phyloP scores from a whole-genome alignment of 208 protist species.

The Trypanosoma theileri region DNA sequence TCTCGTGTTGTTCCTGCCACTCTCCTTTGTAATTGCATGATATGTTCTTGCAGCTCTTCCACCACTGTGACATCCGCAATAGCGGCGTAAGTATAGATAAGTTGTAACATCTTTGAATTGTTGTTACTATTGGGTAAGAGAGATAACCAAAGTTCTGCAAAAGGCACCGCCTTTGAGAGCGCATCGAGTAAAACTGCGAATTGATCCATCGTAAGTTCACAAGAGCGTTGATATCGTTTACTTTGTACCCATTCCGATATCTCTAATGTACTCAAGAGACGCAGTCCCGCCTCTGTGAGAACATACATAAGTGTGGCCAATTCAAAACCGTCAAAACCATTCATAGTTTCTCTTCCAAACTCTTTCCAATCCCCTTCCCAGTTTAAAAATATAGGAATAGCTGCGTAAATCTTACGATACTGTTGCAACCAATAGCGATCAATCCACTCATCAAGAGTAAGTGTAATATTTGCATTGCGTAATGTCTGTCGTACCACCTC shows the following conservation, averaged over 20 bases:
- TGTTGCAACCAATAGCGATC: slow-evolving; percentile 62
- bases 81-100: slow-evolving; percentile 27
- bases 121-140: slow-evolving; percentile 8
- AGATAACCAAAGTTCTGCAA: slow-evolving; percentile 40
- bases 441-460: slow-evolving; percentile 32
- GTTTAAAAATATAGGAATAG: slow-evolving; percentile 36
- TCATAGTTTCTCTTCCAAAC: slow-evolving; percentile 3
- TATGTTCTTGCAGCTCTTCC: slow-evolving; percentile 28
- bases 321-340: slow-evolving; percentile 36
- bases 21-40: slow-evolving; percentile 30
- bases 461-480: neutral
- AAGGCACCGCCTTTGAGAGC: slow-evolving; percentile 50
- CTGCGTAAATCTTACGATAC: slow-evolving; percentile 44
- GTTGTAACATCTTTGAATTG: slow-evolving; percentile 9
- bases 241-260: slow-evolving; percentile 38
- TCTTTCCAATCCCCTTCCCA: slow-evolving; percentile 11
- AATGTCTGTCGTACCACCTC: neutral
- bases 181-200: slow-evolving; percentile 41
- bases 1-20: slow-evolving; percentile 1
- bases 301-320: slow-evolving; percentile 39
- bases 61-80: slow-evolving; percentile 20
- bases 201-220: slow-evolving; percentile 40
- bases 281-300: slow-evolving; percentile 37
- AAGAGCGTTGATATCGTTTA: slow-evolving; percentile 8
- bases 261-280: slow-evolving; percentile 35